These are phyloP conservation scores for Penicillium sp. DNA, from an alignment of 2,329 filamentous ascomycete species.

Conservation along the genomic window DNA sequence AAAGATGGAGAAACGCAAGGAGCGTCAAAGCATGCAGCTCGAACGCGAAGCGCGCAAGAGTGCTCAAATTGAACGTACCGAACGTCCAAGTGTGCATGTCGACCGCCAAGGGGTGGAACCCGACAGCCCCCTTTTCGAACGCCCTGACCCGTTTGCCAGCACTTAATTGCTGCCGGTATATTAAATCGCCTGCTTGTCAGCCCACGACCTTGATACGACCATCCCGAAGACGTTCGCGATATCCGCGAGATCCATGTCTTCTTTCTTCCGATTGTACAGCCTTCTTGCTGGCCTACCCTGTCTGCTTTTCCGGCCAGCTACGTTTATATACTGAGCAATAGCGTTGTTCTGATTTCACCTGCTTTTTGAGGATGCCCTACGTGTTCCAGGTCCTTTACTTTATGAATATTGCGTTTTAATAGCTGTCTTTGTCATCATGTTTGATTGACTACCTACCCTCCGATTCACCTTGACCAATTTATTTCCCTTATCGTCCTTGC, in stretches of 20 bases:
- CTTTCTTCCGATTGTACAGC: conserved; percentile 20
- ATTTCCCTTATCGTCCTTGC: neutral
- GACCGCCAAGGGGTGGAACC: conserved; percentile 34
- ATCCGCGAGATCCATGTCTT: neutral
- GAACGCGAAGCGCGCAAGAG: conserved; percentile 28
- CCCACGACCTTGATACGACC: conserved; percentile 16
- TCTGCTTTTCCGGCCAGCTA: neutral
- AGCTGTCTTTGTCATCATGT: neutral
- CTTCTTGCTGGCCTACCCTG: conserved; percentile 1
- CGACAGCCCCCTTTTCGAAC: conserved; percentile 25
- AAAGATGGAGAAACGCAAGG: conserved; percentile 56
- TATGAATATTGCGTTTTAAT: conserved; percentile 17
- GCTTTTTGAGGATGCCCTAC: neutral
- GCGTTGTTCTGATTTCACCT: conserved; percentile 9
- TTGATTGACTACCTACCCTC: neutral
- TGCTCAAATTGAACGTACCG: conserved; percentile 23
- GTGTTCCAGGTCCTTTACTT: neutral
- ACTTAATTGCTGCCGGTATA: conserved; percentile 16
- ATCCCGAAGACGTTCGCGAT: conserved; percentile 16
- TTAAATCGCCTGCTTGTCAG: neutral
- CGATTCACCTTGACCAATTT: conserved; percentile 13
- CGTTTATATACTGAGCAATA: conserved; percentile 10
- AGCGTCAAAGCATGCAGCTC: conserved; percentile 30
- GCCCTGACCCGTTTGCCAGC: conserved; percentile 20
- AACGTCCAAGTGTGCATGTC: neutral